Conservation (phyloP, 2,329 filamentous ascomycete genomes). For the Claviceps cyperi region DNA sequence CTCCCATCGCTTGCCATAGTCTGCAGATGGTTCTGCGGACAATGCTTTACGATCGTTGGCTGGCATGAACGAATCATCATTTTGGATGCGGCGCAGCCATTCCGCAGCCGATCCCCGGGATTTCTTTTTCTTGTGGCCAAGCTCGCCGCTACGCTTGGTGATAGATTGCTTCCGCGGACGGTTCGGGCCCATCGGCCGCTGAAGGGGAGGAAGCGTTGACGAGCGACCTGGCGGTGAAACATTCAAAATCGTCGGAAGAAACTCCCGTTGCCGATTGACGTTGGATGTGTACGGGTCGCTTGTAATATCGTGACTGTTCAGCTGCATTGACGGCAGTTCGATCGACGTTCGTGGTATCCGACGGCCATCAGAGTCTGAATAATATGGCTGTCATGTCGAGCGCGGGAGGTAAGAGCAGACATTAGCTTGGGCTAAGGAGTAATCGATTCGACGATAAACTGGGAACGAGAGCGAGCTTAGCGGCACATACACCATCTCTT, state of each 20-base stretch:
- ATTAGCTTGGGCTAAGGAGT: constrained; percentile 1
- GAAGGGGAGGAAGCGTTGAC: constrained; percentile 73
- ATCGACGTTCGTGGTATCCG: constrained; percentile 52
- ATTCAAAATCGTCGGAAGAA: constrained; percentile 68
- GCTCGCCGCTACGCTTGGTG: constrained; percentile 59
- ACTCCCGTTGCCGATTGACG: constrained; percentile 45
- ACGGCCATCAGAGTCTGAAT: constrained; percentile 54
- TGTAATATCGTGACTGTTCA: constrained; percentile 44
- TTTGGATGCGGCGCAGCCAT: constrained; percentile 45
- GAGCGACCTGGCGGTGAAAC: constrained; percentile 77
- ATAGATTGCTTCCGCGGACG: constrained; percentile 77
- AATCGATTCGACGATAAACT: constrained; percentile 12
- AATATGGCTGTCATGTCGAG: constrained; percentile 38
- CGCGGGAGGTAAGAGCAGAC: neutral
- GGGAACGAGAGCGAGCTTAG: constrained; percentile 11
- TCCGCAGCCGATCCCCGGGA: constrained; percentile 57
- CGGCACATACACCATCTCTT: constrained; percentile 53
- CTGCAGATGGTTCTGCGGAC: constrained; percentile 69
- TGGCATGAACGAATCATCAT: constrained; percentile 49
- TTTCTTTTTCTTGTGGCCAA: constrained; percentile 67
- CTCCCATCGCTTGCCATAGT: constrained; percentile 86
- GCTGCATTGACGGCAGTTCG: constrained; percentile 57
- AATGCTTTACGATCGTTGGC: constrained; percentile 65
- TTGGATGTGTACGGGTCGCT: constrained; percentile 56
- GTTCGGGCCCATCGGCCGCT: constrained; percentile 54